Conservation (phyloP, 495 filamentous ascomycete genomes). For the Paragyromitra xinjiangensis region DNA sequence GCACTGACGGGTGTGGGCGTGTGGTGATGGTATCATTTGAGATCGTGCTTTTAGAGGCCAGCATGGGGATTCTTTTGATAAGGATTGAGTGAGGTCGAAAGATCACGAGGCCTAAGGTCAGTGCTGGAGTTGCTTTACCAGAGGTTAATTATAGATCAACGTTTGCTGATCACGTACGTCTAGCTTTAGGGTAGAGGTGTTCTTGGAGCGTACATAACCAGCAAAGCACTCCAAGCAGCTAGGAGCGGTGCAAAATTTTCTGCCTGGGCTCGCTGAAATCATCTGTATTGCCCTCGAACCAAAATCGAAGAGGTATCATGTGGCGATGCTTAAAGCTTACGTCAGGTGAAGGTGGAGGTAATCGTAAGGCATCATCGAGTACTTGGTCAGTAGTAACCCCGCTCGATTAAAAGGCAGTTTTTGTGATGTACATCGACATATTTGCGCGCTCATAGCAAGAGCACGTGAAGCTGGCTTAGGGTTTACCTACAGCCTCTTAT, state of each 20-base stretch:
- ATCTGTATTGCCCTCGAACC: neutral
- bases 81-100: neutral
- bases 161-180: neutral
- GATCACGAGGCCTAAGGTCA: neutral
- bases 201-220: neutral
- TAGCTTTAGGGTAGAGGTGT: neutral
- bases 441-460: neutral
- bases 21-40: neutral
- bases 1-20: neutral
- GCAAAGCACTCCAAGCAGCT: neutral
- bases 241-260: neutral
- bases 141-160: neutral
- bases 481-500: neutral
- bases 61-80: neutral
- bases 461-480: neutral
- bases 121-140: neutral
- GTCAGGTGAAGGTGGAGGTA: neutral
- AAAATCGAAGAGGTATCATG: neutral
- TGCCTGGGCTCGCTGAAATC: neutral
- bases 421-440: neutral
- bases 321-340: neutral
- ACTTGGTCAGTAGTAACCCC: constrained; percentile 5
- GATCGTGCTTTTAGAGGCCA: neutral
- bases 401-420: neutral
- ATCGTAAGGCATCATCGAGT: neutral